Conservation (phyloP, 2,329 filamentous ascomycete genomes). For the Pseudocercospora cruenta region DNA sequence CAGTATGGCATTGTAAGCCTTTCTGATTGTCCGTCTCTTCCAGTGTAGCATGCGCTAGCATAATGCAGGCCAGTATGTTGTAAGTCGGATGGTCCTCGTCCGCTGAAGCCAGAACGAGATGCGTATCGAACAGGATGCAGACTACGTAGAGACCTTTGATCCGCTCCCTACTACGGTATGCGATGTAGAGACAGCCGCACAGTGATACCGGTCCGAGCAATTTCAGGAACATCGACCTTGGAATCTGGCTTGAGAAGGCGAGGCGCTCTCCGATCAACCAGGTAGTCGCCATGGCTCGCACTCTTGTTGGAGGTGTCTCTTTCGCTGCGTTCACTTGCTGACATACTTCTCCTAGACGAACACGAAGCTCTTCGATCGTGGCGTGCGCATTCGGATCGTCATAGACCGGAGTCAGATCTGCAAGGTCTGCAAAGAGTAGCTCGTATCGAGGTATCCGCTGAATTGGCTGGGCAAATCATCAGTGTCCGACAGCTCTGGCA, state of each 20-base stretch:
- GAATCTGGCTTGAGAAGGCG: slow-evolving; percentile 71
- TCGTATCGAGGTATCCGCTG: slow-evolving; percentile 92
- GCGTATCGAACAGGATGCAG: slow-evolving; percentile 79
- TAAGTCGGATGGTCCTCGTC: slow-evolving; percentile 69
- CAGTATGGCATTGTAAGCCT: slow-evolving; percentile 83
- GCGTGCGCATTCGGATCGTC: slow-evolving; percentile 85
- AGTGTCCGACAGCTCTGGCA: neutral
- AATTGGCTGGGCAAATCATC: slow-evolving; percentile 66
- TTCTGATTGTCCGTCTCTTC: slow-evolving; percentile 76
- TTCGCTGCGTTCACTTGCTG: slow-evolving; percentile 83
- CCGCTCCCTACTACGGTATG: slow-evolving; percentile 72
- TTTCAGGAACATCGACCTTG: slow-evolving; percentile 61
- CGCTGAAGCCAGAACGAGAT: slow-evolving; percentile 73
- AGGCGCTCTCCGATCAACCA: slow-evolving; percentile 84
- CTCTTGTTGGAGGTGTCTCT: slow-evolving; percentile 67
- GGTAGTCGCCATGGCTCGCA: slow-evolving; percentile 74
- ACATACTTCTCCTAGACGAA: slow-evolving; percentile 73
- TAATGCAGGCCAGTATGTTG: slow-evolving; percentile 73
- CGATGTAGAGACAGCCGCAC: slow-evolving; percentile 81
- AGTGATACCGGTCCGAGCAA: slow-evolving; percentile 78
- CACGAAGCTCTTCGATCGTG: slow-evolving; percentile 74
- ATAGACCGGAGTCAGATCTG: slow-evolving; percentile 78
- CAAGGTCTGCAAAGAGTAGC: slow-evolving; percentile 79
- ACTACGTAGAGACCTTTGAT: slow-evolving; percentile 81
- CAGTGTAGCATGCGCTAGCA: slow-evolving; percentile 66